Conservation (phyloP, 2,329 filamentous ascomycete species). For the Diaporthe caulivora region DNA sequence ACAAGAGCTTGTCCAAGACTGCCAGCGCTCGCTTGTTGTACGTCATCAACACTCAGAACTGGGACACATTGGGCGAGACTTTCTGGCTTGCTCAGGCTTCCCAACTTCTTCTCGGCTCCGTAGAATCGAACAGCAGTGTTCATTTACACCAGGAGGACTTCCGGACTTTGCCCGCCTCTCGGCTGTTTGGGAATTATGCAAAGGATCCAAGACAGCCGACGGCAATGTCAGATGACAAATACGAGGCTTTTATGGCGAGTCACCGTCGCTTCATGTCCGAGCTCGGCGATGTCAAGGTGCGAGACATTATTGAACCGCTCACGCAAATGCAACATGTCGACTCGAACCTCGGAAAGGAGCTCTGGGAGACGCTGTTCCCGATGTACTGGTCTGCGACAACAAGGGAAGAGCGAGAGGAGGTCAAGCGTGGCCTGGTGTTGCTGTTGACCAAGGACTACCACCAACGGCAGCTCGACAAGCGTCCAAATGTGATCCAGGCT, state of each 20-base stretch:
- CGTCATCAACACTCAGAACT: conserved; percentile 92
- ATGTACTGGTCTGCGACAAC: conserved; percentile 92
- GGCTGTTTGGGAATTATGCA: conserved; percentile 78
- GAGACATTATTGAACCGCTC: conserved; percentile 90
- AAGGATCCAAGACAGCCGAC: conserved; percentile 75
- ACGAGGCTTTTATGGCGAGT: conserved; percentile 81
- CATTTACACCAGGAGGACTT: conserved; percentile 89
- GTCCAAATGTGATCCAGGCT: conserved; percentile 95
- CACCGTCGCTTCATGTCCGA: conserved; percentile 89
- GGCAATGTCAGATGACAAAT: conserved; percentile 83
- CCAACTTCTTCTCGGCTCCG: conserved; percentile 89
- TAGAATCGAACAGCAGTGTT: conserved; percentile 85
- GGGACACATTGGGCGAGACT: conserved; percentile 93
- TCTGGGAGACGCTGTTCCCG: conserved; percentile 93
- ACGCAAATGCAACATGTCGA: conserved; percentile 94
- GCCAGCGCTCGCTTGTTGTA: conserved; percentile 91
- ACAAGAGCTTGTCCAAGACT: conserved; percentile 92
- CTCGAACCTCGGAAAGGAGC: conserved; percentile 81
- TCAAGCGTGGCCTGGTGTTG: conserved; percentile 91
- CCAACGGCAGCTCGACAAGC: conserved; percentile 90
- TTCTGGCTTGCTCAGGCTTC: conserved; percentile 98
- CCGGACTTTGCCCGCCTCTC: conserved; percentile 78
- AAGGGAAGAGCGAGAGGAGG: conserved; percentile 88
- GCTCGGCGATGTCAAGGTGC: conserved; percentile 85
- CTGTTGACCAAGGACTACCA: conserved; percentile 96